Percentiles rank a stretch among this genome's conserved stretches.
Evolutionary conservation across 345 rosid genomes (phyloP).

Genomic region (Citrus unshiu): DNA sequence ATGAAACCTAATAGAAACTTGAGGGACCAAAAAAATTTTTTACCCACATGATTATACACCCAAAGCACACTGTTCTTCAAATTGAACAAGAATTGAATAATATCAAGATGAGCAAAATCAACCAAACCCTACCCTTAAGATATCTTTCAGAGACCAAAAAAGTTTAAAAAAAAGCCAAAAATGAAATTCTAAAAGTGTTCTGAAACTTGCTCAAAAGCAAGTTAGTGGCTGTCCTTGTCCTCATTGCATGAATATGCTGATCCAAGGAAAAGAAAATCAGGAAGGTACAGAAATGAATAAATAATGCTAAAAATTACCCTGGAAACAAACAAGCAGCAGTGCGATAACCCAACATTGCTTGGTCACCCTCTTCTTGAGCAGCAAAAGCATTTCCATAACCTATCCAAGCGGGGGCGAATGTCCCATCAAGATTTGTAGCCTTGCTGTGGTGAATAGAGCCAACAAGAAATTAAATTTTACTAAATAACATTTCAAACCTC

Average conservation of each 20-base stretch:
- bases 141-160: neutral
- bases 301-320: conserved; percentile 48
- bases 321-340: conserved; percentile 95
- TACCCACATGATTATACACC: neutral
- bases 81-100: neutral
- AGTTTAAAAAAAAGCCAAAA: neutral
- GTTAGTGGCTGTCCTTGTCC: neutral
- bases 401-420: conserved; percentile 90
- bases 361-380: conserved; percentile 91
- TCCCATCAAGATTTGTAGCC: conserved; percentile 79
- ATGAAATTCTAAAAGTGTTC: neutral
- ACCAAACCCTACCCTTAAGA: neutral
- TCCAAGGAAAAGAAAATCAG: neutral
- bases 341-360: conserved; percentile 95
- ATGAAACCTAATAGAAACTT: neutral
- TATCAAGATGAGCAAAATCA: neutral
- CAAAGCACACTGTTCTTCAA: neutral
- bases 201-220: conserved; percentile 1
- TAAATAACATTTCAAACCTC: neutral
- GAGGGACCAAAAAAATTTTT: neutral
- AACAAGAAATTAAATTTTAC: conserved; percentile 13
- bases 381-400: conserved; percentile 93
- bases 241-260: neutral
- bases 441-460: conserved; percentile 49
- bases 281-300: neutral